Evolutionary conservation across 306 rosid genomes (phyloP), one percentile per base, ranked within the genome.

Genomic region (Prunus salicina): DNA sequence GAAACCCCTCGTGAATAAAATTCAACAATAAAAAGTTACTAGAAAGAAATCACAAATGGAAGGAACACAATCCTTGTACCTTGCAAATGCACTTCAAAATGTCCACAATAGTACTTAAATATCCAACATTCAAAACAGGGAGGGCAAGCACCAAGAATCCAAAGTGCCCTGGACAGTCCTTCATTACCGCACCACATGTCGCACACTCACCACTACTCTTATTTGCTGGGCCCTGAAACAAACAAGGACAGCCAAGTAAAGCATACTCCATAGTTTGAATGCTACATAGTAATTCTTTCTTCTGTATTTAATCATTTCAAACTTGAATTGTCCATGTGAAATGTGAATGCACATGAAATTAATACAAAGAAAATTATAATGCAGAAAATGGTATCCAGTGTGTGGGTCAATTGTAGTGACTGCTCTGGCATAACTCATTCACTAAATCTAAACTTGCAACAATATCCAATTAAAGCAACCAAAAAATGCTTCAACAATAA

Each of bases 51-150:
- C 20, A 38, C 19, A 71, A 12, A 56, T 15, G 67, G 55, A 41
- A 22, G n/a, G n/a, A 15, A 25, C 15, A 51, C 71, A 62, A 12
- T 75, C 43, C 67, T 49, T 8, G 49, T 85, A 95, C 98, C 98
- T 95, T 92, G 75, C 98, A 95, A 73, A 92, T 89, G 85, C 96
- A 95, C 91, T 95, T 95, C 70, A 95, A 82, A 79, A 86, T 83
- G 73, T 89, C 91, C 74, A 92, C 74, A 56, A 89, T 83, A 25
- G 79, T 67, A 81, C 71, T 63, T 27, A 88, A 78, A 77, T 80
- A 95, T 73, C 96, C 98, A 67, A 87, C 89, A 60, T 95, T 89
- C 79, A 69, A 89, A 71, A 95, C 96, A 32, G 98, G 98, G 53
- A 84, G 89, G 53, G 87, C 88, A 34, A 92, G 96, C 68, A 67